These are phyloP conservation scores for Ustilago hordei DNA, from an alignment of 1,284 basidiomycete species.

Conservation along the genomic window DNA sequence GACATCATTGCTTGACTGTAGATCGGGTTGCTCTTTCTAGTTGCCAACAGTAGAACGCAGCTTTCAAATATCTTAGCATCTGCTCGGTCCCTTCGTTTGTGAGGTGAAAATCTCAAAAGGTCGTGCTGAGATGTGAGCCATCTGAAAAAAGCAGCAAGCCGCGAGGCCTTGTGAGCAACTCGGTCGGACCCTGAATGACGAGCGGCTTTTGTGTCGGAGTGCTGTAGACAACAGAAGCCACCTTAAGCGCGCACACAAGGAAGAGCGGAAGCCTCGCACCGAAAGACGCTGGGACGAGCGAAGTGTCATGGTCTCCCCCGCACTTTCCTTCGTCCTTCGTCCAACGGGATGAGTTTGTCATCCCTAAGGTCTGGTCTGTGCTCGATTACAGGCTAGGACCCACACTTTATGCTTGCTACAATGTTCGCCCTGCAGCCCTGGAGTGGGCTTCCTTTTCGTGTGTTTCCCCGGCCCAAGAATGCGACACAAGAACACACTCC, in stretches of 20 bases:
- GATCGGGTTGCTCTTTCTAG: background rate
- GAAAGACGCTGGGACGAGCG: background rate
- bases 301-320: conserved; percentile 11
- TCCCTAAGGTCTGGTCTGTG: conserved; percentile 3
- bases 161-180: background rate
- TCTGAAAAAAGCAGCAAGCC: background rate
- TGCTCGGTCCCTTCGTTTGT: background rate
- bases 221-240: background rate
- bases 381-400: background rate
- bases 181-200: conserved; percentile 1
- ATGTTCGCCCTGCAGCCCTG: background rate
- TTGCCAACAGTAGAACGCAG: too few species aligned
- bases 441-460: background rate
- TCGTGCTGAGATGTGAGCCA: background rate
- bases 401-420: background rate
- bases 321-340: background rate
- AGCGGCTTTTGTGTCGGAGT: conserved; percentile 2
- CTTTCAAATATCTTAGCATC: too few species aligned
- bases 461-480: conserved; percentile 9
- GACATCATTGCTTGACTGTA: background rate
- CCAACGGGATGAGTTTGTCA: conserved; percentile 2
- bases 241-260: conserved; percentile 1
- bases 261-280: conserved; percentile 4
- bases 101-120: background rate
- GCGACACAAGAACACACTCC: background rate